phyloP scores from a whole-genome alignment of 2,329 filamentous ascomycete species.

The Eutypella sp. region DNA sequence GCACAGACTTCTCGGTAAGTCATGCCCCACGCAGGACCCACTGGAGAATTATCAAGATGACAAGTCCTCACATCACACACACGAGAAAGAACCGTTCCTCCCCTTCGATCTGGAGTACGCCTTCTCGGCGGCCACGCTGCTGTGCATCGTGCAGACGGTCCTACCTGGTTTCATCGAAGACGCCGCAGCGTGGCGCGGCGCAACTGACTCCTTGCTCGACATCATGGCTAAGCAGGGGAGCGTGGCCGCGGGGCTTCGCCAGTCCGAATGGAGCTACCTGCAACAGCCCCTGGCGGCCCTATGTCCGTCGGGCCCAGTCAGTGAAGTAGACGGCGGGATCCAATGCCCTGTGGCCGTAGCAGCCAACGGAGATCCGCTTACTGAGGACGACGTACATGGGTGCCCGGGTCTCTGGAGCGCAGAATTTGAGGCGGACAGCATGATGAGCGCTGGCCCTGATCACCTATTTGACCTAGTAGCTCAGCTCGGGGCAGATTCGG shows the following conservation, averaged over 20 bases:
- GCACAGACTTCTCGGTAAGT: not conserved
- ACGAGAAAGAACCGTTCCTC: not conserved
- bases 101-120: not conserved
- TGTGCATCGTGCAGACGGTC: not conserved
- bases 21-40: too few species aligned
- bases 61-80: too few species aligned
- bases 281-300: not conserved
- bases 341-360: not conserved
- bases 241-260: not conserved
- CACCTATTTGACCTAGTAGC: not conserved
- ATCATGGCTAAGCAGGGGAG: not conserved
- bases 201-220: not conserved
- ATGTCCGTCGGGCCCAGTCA: not conserved
- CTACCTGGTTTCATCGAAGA: not conserved
- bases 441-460: not conserved
- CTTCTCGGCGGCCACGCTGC: not conserved
- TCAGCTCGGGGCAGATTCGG: not conserved
- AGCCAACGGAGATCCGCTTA: not conserved
- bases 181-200: not conserved
- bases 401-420: not conserved
- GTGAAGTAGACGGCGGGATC: not conserved
- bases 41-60: too few species aligned
- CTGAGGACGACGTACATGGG: not conserved
- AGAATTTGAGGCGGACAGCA: not conserved
- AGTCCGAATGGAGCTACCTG: not conserved